phyloP scores from a whole-genome alignment of 345 rosid species.

The Aegle marmelos region DNA sequence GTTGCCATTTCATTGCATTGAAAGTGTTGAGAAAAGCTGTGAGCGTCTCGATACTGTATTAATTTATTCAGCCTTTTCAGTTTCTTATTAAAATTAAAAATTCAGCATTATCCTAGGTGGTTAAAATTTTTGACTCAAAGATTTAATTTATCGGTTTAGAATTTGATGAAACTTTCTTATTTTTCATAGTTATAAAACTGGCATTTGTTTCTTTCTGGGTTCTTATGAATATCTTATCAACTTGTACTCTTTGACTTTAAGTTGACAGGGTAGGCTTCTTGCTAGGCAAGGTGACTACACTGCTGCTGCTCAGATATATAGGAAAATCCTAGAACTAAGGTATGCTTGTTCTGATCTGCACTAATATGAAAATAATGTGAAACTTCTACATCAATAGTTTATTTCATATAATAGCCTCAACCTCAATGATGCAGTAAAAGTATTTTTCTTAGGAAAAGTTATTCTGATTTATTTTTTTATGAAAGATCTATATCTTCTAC shows the following conservation, averaged over 20 bases:
- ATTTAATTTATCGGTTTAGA: neutral
- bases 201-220: neutral
- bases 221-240: constrained; percentile 28
- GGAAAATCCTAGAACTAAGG: constrained; percentile 78
- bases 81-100: too few species aligned
- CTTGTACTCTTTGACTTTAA: constrained; percentile 58
- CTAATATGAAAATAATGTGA: neutral
- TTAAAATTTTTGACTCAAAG: neutral
- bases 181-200: neutral
- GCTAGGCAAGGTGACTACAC: constrained; percentile 68
- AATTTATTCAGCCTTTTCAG: neutral
- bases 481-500: neutral
- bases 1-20: neutral
- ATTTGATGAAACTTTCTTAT: constrained; percentile 3
- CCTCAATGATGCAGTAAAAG: neutral
- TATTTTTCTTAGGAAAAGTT: neutral
- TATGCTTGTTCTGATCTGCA: constrained; percentile 29
- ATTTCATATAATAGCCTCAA: neutral
- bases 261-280: constrained; percentile 99
- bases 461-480: neutral
- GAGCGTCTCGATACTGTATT: neutral
- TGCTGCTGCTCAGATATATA: constrained; percentile 58
- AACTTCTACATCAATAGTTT: neutral
- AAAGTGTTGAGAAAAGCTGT: neutral
- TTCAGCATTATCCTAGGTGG: neutral